phyloP scores from a whole-genome alignment of 2,329 filamentous ascomycete species.

The Metarhizium sp. region DNA sequence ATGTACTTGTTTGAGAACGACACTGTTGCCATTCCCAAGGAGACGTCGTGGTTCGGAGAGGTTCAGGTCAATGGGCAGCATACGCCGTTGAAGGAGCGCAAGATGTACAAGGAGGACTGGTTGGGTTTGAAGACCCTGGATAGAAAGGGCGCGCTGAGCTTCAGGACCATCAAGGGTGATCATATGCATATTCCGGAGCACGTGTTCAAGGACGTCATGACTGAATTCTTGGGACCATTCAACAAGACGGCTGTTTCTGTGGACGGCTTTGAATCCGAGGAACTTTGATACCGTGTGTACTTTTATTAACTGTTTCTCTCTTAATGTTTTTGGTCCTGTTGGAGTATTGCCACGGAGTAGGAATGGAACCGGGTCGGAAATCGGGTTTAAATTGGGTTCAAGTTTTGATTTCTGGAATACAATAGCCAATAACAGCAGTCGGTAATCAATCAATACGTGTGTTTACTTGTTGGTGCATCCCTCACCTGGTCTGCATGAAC shows the following conservation, averaged over 20 bases:
- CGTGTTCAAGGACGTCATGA: constrained; percentile 56
- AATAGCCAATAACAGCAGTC: background rate
- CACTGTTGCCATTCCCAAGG: constrained; percentile 76
- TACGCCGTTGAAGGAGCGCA: constrained; percentile 57
- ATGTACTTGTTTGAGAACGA: constrained; percentile 90
- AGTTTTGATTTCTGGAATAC: background rate
- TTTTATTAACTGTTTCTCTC: background rate
- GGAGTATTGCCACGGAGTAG: background rate
- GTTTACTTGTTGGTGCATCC: background rate
- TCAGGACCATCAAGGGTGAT: constrained; percentile 61
- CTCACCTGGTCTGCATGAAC: background rate
- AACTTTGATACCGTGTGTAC: constrained; percentile 22
- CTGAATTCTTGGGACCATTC: constrained; percentile 53
- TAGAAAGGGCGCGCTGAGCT: constrained; percentile 66
- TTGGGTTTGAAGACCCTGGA: constrained; percentile 74
- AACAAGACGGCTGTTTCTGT: constrained; percentile 21
- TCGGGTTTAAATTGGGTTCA: background rate
- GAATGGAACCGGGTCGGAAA: too few relatives aligned
- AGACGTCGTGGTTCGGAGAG: constrained; percentile 85
- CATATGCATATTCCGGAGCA: constrained; percentile 75
- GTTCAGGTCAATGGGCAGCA: constrained; percentile 58
- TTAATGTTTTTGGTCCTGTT: background rate
- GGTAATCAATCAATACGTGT: background rate
- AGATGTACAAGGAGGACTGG: constrained; percentile 87
- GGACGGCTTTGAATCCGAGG: constrained; percentile 18